These are phyloP conservation scores for Tympanopsis confertula DNA, from an alignment of 2,329 filamentous ascomycete species.

Conservation along the genomic window DNA sequence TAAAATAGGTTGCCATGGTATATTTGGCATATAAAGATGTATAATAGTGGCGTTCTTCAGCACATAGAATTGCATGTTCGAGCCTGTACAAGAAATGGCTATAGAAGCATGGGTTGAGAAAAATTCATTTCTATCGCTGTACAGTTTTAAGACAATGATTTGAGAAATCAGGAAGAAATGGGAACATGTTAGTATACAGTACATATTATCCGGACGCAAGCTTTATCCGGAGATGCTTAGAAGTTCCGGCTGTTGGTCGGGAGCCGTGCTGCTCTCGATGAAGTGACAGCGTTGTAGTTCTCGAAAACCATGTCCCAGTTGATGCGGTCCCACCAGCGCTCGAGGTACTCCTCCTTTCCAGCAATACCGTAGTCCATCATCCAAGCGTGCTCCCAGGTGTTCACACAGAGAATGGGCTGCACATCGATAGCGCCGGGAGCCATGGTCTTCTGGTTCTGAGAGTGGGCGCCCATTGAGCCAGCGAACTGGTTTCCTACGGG, in stretches of 20 bases:
- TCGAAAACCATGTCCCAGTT: conserved; percentile 44
- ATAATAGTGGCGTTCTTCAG: no score
- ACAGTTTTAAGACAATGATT: no score
- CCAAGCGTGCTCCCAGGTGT: conserved; percentile 59
- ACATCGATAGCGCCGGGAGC: conserved; percentile 33
- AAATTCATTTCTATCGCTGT: no score
- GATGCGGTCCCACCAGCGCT: conserved; percentile 51
- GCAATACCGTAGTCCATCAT: conserved; percentile 47
- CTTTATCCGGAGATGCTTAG: no score
- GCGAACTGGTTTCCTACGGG: conserved; percentile 4
- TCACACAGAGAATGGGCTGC: conserved; percentile 48
- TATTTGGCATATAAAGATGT: no score
- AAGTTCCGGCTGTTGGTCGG: not conserved
- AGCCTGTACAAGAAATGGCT: no score
- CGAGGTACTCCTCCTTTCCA: conserved; percentile 46
- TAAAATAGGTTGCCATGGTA: no score
- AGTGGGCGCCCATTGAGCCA: conserved; percentile 1
- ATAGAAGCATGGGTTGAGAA: no score
- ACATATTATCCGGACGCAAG: no score
- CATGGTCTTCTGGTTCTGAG: conserved; percentile 15
- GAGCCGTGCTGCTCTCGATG: not conserved
- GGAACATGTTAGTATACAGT: no score
- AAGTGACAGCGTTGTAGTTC: not conserved
- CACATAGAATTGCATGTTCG: no score
- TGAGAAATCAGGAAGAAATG: no score